These are phyloP conservation scores for Podaxis sp. DNA, from an alignment of 768 basidiomycete genomes.

Conservation along the genomic window DNA sequence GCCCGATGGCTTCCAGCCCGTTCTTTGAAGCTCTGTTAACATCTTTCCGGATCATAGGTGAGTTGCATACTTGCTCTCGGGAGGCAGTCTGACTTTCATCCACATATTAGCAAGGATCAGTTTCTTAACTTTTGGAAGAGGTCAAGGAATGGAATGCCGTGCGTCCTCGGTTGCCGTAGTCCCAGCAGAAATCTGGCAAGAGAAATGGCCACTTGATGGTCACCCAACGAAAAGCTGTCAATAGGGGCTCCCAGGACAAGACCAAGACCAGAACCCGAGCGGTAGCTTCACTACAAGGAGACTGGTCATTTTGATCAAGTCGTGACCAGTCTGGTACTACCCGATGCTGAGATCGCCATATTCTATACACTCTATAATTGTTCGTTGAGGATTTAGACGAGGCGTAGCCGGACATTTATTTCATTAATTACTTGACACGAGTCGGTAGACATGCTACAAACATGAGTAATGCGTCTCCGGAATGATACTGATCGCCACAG, in stretches of 20 bases:
- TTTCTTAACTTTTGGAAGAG: background rate
- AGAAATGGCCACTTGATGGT: background rate
- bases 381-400: no score
- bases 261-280: background rate
- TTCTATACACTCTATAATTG: no score
- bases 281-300: background rate
- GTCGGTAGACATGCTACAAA: no score
- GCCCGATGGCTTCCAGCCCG: background rate
- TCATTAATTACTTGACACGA: no score
- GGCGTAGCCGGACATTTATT: no score
- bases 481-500: no score
- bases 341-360: no score
- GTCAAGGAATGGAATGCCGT: background rate
- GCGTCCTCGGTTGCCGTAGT: background rate
- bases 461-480: no score
- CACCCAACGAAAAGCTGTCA: background rate
- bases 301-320: slow-evolving; percentile 3
- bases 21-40: background rate
- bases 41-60: background rate
- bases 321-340: no score
- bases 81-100: background rate
- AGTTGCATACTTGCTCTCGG: background rate
- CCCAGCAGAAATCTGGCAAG: background rate
- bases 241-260: background rate
- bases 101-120: background rate